These are phyloP conservation scores for Paraphaeosphaeria minitans DNA, from an alignment of 2,329 filamentous ascomycete species.

Conservation along the genomic window DNA sequence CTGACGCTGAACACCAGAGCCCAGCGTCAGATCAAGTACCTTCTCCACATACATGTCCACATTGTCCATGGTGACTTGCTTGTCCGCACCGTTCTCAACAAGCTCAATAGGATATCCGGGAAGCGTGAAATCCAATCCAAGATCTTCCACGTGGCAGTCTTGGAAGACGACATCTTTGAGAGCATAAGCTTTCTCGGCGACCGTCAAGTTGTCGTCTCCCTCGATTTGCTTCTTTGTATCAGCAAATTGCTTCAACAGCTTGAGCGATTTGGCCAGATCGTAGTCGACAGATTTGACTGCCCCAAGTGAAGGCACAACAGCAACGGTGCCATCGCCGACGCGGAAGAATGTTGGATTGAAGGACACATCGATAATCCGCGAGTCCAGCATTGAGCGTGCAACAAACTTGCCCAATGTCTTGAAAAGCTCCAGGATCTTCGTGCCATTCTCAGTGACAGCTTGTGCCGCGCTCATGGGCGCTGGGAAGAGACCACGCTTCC, in stretches of 20 bases:
- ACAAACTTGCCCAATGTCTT: constrained; percentile 96
- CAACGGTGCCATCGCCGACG: constrained; percentile 71
- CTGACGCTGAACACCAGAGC: constrained; percentile 84
- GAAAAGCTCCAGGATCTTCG: constrained; percentile 86
- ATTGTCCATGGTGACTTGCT: constrained; percentile 83
- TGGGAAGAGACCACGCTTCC: constrained; percentile 84
- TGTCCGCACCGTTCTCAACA: constrained; percentile 73
- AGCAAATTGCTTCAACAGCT: constrained; percentile 85
- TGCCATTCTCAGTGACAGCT: constrained; percentile 74
- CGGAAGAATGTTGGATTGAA: constrained; percentile 99
- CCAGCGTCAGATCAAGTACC: constrained; percentile 89
- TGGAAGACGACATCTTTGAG: constrained; percentile 74
- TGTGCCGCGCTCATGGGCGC: constrained; percentile 85
- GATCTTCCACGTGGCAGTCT: constrained; percentile 78
- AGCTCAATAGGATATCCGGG: constrained; percentile 93
- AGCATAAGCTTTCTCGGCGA: constrained; percentile 72
- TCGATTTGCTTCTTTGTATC: constrained; percentile 82
- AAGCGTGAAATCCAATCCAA: constrained; percentile 91
- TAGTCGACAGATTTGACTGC: constrained; percentile 89
- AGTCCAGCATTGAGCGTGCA: constrained; percentile 96
- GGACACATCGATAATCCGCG: constrained; percentile 94
- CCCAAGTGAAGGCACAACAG: constrained; percentile 81
- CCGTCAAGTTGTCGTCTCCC: constrained; percentile 67
- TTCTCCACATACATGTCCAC: constrained; percentile 86
- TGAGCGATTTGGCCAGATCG: constrained; percentile 81